Evolutionary conservation across 179 eudicot species (phyloP).

Genomic region (Amaranthus tricolor): DNA sequence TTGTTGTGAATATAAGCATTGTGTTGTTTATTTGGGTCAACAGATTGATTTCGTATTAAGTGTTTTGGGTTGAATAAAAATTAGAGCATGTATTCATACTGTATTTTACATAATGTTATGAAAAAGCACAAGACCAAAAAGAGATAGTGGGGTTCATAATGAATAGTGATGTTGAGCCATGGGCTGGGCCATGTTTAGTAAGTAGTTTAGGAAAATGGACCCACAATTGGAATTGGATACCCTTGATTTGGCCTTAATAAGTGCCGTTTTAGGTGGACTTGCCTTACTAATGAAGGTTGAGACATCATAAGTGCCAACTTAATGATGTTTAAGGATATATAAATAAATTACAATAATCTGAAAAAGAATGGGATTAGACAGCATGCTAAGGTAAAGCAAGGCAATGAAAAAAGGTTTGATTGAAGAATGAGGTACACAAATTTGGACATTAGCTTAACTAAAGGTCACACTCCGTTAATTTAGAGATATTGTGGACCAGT

Average conservation of each 20-base stretch:
- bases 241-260: constrained; percentile 19
- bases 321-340: constrained; percentile 29
- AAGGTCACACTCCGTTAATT: background rate
- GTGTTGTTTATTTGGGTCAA: too few relatives aligned
- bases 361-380: constrained; percentile 6
- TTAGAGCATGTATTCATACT: background rate
- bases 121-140: constrained; percentile 18
- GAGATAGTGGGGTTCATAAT: constrained; percentile 27
- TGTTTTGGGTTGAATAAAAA: too few relatives aligned
- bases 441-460: constrained; percentile 15
- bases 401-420: constrained; percentile 2
- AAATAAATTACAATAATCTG: constrained; percentile 5
- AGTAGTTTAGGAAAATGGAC: constrained; percentile 16
- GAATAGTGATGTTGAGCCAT: constrained; percentile 25
- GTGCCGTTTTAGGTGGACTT: constrained; percentile 33
- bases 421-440: constrained; percentile 3
- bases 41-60: background rate
- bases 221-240: constrained; percentile 18
- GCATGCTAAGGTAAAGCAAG: constrained; percentile 29
- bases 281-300: constrained; percentile 31
- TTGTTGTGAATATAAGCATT: background rate
- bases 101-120: too few relatives aligned
- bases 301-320: constrained; percentile 18
- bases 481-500: too few relatives aligned
- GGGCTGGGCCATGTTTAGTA: constrained; percentile 26